These are phyloP conservation scores for Chalciporus chontae DNA, from an alignment of 768 basidiomycete species.

Conservation along the genomic window DNA sequence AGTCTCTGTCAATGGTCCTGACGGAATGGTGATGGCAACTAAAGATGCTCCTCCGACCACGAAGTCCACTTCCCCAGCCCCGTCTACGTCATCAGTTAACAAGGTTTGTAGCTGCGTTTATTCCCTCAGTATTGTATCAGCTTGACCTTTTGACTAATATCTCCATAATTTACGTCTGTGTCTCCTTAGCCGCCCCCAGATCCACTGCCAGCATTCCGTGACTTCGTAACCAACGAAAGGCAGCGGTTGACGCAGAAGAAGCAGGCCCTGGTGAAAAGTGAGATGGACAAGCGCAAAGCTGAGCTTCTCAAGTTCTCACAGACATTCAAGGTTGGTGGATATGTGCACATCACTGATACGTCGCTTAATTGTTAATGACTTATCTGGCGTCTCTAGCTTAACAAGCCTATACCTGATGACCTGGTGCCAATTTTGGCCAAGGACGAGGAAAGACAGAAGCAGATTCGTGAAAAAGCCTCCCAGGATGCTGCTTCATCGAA, in stretches of 20 bases:
- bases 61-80: constrained; percentile 64
- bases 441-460: constrained; percentile 86
- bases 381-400: constrained; percentile 51
- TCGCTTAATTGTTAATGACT: neutral
- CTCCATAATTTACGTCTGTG: constrained; percentile 1
- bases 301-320: constrained; percentile 92
- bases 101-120: constrained; percentile 42
- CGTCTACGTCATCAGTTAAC: constrained; percentile 40
- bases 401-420: constrained; percentile 93
- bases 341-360: neutral
- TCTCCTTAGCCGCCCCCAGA: constrained; percentile 60
- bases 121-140: neutral
- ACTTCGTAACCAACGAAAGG: constrained; percentile 90
- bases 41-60: constrained; percentile 46
- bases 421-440: constrained; percentile 90
- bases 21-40: constrained; percentile 49
- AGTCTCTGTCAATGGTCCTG: constrained; percentile 75
- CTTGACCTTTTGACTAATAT: constrained; percentile 8
- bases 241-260: constrained; percentile 88
- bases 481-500: constrained; percentile 62
- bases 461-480: constrained; percentile 73
- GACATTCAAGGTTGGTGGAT: constrained; percentile 78
- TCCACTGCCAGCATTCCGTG: constrained; percentile 80
- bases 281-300: constrained; percentile 92
- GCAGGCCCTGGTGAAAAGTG: constrained; percentile 82